Evolutionary conservation across 352 stramenopile genomes (phyloP).

Genomic region (Albugo laibachii): DNA sequence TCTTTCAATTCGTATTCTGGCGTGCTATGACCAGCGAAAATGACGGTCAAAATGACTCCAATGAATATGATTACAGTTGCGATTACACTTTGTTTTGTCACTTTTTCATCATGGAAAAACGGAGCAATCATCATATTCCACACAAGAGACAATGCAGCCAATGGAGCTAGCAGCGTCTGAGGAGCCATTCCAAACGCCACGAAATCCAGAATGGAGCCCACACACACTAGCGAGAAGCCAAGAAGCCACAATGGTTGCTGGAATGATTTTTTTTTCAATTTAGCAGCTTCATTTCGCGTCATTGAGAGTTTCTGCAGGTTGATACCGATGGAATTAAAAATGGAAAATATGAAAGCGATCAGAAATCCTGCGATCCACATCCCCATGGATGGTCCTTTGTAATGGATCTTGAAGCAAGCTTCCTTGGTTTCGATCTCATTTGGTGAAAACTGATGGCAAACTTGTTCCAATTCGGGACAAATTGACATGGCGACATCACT

Average conservation of each 20-base stretch:
- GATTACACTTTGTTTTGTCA: conserved; percentile 61
- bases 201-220: conserved; percentile 79
- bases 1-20: conserved; percentile 73
- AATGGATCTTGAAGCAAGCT: conserved; percentile 66
- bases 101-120: conserved; percentile 78
- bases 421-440: conserved; percentile 31
- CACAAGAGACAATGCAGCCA: conserved; percentile 76
- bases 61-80: conserved; percentile 78
- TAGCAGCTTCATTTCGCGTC: conserved; percentile 34
- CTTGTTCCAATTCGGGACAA: conserved; percentile 35
- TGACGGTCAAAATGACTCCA: conserved; percentile 75
- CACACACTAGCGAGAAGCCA: conserved; percentile 63
- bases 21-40: conserved; percentile 75
- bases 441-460: conserved; percentile 22
- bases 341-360: conserved; percentile 74
- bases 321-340: conserved; percentile 80
- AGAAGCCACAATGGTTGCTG: conserved; percentile 79
- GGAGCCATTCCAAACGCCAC: conserved; percentile 82
- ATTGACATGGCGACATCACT: conserved; percentile 28
- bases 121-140: conserved; percentile 86
- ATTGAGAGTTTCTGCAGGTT: conserved; percentile 84
- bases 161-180: conserved; percentile 74
- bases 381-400: conserved; percentile 39
- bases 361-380: conserved; percentile 78
- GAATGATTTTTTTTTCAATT: conserved; percentile 57